These are phyloP conservation scores for Apiospora sp. DNA, from an alignment of 2,329 filamentous ascomycete species.

Conservation along the genomic window DNA sequence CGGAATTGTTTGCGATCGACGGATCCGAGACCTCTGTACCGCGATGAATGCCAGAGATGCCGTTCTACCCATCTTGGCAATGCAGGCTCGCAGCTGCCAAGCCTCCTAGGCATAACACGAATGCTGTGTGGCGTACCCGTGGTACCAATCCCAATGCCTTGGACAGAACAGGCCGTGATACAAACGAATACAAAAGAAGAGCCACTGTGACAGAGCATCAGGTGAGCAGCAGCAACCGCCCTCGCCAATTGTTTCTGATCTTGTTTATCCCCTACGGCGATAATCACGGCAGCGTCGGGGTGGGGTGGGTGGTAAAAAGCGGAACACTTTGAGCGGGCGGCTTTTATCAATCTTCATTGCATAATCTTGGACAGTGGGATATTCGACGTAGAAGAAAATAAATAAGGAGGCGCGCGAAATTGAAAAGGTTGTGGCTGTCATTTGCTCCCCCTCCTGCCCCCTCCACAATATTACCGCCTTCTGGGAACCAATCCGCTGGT, in stretches of 20 bases:
- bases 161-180: not conserved
- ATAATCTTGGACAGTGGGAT: conserved; percentile 15
- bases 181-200: not conserved
- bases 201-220: not conserved
- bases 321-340: not conserved
- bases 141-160: not conserved
- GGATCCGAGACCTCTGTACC: conserved; percentile 6
- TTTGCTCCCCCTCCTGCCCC: not conserved
- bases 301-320: not conserved
- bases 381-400: not conserved
- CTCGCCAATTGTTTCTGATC: conserved; percentile 6
- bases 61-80: conserved; percentile 16
- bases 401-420: not conserved
- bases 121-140: not conserved
- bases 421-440: conserved; percentile 9
- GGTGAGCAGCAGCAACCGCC: not conserved
- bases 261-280: conserved; percentile 2
- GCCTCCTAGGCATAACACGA: not conserved
- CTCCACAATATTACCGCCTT: conserved; percentile 8
- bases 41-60: conserved; percentile 15
- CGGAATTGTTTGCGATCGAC: conserved; percentile 22
- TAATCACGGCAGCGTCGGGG: not conserved
- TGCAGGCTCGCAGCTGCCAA: conserved; percentile 11
- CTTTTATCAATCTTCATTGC: not conserved
- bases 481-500: conserved; percentile 2